Percentiles rank a stretch among this genome's conserved stretches.
Evolutionary conservation across 192 early-diverging fungal genomes (phyloP).

Genomic region (Linnemannia schmuckeri): DNA sequence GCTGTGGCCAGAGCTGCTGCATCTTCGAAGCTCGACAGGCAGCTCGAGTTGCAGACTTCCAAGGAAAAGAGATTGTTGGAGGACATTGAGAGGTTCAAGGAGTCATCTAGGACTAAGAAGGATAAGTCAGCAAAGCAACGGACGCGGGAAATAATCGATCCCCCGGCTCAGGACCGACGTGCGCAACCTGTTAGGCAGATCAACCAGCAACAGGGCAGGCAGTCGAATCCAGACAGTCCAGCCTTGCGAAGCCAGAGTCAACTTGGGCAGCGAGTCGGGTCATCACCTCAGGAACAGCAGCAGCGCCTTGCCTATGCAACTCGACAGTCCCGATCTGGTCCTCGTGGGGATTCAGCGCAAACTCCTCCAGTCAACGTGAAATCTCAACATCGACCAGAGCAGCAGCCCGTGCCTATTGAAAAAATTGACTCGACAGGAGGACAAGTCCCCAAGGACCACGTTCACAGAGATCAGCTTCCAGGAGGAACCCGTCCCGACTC

Average conservation of each 20-base stretch:
- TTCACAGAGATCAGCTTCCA: not conserved
- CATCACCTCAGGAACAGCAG: constrained; percentile 36
- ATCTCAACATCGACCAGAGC: constrained; percentile 11
- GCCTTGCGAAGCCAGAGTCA: constrained; percentile 20
- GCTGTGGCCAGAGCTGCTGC: constrained; percentile 21
- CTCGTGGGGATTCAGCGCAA: constrained; percentile 16
- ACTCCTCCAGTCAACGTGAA: constrained; percentile 21
- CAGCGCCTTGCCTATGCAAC: constrained; percentile 26
- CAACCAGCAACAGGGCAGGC: constrained; percentile 41
- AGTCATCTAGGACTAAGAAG: constrained; percentile 19
- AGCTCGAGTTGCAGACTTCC: constrained; percentile 11
- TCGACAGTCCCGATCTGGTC: constrained; percentile 27
- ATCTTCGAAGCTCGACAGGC: constrained; percentile 9
- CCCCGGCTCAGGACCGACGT: constrained; percentile 38
- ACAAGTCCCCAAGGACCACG: not conserved
- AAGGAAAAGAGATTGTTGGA: constrained; percentile 26
- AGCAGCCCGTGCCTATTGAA: constrained; percentile 2
- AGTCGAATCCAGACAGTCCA: constrained; percentile 9
- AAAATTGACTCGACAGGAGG: not conserved
- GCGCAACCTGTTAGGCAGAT: constrained; percentile 46
- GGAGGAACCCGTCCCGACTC: not conserved
- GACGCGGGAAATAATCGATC: constrained; percentile 30
- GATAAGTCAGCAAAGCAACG: constrained; percentile 33
- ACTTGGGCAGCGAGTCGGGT: constrained; percentile 10
- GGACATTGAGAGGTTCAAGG: constrained; percentile 40